Evolutionary conservation across 306 rosid species (phyloP), one percentile per base, ranked within the genome.

Genomic region (Astragalus membranaceus): DNA sequence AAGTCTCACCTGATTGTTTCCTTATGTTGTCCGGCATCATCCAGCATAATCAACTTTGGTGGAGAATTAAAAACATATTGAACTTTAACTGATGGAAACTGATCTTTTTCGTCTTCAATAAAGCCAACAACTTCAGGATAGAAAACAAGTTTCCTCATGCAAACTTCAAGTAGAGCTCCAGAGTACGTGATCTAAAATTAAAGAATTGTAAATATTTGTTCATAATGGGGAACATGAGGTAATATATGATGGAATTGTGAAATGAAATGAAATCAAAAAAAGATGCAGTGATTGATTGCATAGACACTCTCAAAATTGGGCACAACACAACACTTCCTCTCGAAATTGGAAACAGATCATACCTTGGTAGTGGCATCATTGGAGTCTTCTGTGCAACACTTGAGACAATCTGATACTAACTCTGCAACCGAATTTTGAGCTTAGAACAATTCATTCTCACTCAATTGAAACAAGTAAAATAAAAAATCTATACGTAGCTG

Each of bases 141-240:
- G 88, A 94, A 94, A 41, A 88, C 96, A 68, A 94, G 88, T 70
- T 94, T 91, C 82, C 96, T 81, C 99, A 91, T 85, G 89, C 99
- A 94, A 69, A 91, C 99, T 80, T 94, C 97, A 67, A 94, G 64
- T 48, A 88, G 23, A 23, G 92, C 96, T 67, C 97, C 97, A 13
- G 96, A 69, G 82, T 94, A 94, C 3, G 86, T 83, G 46, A 94
- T 55, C 98, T 93, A 86, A 60, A 79, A 72, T 54, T 10, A 58
- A 32, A 69, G 32, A 48, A 46, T 26, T 33, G 48, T 65, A 48
- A 73, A 37, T 53, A 52, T 36, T 17, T 37, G 10, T 15, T 51
- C 46, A 14, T 30, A 59, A 52, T 11, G 23, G 12, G 61, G 30
- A 35, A 8, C 41, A 32, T 23, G 55, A 57, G 42, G 41, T 57